phyloP scores from a whole-genome alignment of 2,329 filamentous ascomycete genomes.

The Cryphonectria carpinicola region DNA sequence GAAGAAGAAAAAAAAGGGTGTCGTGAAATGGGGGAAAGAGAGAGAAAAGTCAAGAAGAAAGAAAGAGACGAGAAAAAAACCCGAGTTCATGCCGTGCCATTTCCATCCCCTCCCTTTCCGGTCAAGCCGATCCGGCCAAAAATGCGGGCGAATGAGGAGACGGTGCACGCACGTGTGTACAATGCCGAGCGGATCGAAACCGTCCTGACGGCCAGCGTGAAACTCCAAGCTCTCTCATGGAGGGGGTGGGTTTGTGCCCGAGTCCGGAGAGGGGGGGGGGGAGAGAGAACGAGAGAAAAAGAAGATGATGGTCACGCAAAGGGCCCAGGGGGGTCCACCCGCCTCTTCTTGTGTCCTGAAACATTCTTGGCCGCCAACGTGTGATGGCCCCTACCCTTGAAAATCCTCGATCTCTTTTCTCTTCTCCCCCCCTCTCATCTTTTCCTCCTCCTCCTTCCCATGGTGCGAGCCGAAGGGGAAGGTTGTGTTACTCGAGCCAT shows the following conservation, averaged over 20 bases:
- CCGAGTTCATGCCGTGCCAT: not conserved
- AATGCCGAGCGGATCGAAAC: constrained; percentile 2
- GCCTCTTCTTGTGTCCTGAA: not conserved
- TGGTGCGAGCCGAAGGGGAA: not conserved
- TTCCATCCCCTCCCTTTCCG: not conserved
- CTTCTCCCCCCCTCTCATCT: not conserved
- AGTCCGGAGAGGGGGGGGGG: not conserved
- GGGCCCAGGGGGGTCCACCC: not conserved
- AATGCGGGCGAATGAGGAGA: not conserved
- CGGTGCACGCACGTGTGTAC: not conserved
- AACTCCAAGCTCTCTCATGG: not conserved
- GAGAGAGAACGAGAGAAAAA: not conserved
- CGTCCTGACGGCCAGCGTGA: constrained; percentile 1
- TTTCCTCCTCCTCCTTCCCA: not conserved
- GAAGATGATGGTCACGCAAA: not conserved
- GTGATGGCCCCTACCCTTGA: not conserved
- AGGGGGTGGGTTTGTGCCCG: not conserved
- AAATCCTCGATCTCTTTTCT: not conserved
- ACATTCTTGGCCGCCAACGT: not conserved
- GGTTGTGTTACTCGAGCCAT: not conserved
- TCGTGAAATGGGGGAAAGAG: not conserved
- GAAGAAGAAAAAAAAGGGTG: not conserved
- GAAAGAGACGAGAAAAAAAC: too few species aligned
- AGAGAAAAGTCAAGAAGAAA: too few species aligned
- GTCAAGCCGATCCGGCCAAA: not conserved